phyloP scores from a whole-genome alignment of 768 basidiomycete genomes.

The Lactifluus rugatus region DNA sequence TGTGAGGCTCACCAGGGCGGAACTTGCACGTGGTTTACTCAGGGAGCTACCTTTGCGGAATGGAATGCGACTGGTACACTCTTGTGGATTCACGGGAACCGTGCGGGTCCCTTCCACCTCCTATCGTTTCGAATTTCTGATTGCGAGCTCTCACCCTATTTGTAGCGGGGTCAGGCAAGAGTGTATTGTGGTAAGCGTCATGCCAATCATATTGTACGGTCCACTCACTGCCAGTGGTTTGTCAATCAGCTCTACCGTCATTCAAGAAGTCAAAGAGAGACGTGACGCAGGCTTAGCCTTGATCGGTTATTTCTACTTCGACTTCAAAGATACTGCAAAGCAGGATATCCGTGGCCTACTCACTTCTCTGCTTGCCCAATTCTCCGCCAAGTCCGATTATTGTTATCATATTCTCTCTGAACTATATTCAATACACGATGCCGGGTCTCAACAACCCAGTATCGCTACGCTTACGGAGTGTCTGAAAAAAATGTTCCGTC shows the following conservation, averaged over 20 bases:
- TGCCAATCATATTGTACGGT: fast-evolving
- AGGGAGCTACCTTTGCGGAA: background rate
- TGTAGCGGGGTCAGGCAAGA: background rate
- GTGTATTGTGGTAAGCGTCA: background rate
- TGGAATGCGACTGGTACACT: background rate
- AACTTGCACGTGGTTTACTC: background rate
- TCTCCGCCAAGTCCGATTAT: background rate
- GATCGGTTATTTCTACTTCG: no score
- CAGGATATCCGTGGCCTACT: no score
- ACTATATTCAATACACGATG: background rate
- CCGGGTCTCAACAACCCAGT: background rate
- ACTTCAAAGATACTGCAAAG: no score
- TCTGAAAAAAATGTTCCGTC: background rate
- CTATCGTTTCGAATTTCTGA: background rate
- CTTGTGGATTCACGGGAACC: background rate
- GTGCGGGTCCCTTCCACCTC: no score
- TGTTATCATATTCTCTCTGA: background rate
- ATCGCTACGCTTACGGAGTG: background rate
- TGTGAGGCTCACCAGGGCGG: background rate
- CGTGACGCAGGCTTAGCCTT: background rate
- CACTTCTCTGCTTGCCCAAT: background rate
- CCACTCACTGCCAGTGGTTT: no score
- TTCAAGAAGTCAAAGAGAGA: background rate
- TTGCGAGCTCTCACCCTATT: background rate
- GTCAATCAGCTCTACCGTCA: background rate